A percentile compares a stretch with the other conserved stretches of the same genome.
Conservation (phyloP, 768 basidiomycete species). For the Kwoniella botswanensis region DNA sequence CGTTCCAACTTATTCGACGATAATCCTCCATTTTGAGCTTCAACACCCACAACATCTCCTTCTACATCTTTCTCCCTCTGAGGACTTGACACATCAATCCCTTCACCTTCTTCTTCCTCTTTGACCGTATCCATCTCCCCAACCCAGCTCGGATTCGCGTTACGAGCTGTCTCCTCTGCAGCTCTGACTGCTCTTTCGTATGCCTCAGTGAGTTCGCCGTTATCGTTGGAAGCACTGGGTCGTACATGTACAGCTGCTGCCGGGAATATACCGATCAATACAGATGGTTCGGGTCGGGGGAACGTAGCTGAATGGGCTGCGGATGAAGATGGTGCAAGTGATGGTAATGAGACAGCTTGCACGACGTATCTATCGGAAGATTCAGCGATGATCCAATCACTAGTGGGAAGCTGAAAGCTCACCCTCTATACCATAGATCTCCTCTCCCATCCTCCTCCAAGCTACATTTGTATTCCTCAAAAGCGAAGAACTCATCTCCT, state of each 20-base stretch:
- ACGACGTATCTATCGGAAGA: conserved; percentile 73
- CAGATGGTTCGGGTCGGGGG: conserved; percentile 59
- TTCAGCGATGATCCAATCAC: neutral
- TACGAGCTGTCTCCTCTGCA: conserved; percentile 31
- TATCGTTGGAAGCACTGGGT: conserved; percentile 84
- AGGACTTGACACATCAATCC: conserved; percentile 20
- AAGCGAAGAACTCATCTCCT: conserved; percentile 96
- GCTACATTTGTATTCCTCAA: conserved; percentile 80
- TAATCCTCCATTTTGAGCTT: conserved; percentile 1
- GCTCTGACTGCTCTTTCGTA: conserved; percentile 62
- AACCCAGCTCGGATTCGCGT: conserved; percentile 20
- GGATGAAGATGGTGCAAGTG: conserved; percentile 19
- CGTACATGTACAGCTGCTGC: conserved; percentile 84
- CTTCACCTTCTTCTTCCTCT: conserved; percentile 64
- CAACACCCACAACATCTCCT: conserved; percentile 16
- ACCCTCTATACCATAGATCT: conserved; percentile 94
- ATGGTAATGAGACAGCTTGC: conserved; percentile 33
- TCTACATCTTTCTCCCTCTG: neutral
- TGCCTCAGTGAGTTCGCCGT: conserved; percentile 79
- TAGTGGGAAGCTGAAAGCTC: conserved; percentile 57
- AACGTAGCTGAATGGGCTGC: conserved; percentile 2
- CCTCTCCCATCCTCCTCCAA: conserved; percentile 67
- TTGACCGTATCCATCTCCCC: conserved; percentile 65
- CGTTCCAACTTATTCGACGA: conserved; percentile 2
- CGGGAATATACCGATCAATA: conserved; percentile 93